Evolutionary conservation across 1,284 basidiomycete species (phyloP).

Genomic region (Rhizopogon hawkerae): DNA sequence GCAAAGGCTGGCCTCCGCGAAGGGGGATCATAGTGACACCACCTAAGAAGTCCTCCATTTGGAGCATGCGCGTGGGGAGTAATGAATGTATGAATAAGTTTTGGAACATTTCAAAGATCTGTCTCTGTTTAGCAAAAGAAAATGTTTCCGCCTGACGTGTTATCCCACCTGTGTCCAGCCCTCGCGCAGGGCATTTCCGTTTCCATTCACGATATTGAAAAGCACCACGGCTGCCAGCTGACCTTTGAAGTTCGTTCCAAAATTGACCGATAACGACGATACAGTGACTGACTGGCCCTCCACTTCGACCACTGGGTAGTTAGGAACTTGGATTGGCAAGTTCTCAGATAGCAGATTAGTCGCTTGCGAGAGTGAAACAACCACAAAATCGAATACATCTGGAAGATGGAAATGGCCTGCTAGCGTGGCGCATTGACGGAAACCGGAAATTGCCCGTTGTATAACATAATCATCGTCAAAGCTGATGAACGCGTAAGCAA

Average conservation of each 20-base stretch:
- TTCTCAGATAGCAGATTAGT: slow-evolving; percentile 75
- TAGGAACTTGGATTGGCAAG: slow-evolving; percentile 65
- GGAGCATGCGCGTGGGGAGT: slow-evolving; percentile 80
- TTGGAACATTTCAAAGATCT: slow-evolving; percentile 98
- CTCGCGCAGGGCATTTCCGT: slow-evolving; percentile 88
- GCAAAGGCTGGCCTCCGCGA: slow-evolving; percentile 63
- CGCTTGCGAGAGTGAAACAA: slow-evolving; percentile 84
- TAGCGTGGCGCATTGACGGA: slow-evolving; percentile 91
- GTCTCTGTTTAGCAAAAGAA: slow-evolving; percentile 2
- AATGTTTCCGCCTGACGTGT: background rate
- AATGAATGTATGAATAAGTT: slow-evolving; percentile 93
- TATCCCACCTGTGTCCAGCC: slow-evolving; percentile 80
- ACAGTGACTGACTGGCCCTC: slow-evolving; percentile 86
- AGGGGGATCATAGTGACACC: slow-evolving; percentile 85
- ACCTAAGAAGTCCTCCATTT: slow-evolving; percentile 95
- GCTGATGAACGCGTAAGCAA: slow-evolving; percentile 88
- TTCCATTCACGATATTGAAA: slow-evolving; percentile 97
- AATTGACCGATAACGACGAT: slow-evolving; percentile 86
- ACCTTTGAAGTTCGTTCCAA: slow-evolving; percentile 93
- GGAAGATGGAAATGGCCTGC: slow-evolving; percentile 85
- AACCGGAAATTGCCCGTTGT: slow-evolving; percentile 89
- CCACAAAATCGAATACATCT: slow-evolving; percentile 95
- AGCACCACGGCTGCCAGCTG: slow-evolving; percentile 96
- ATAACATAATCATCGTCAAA: slow-evolving; percentile 97
- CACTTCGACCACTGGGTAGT: slow-evolving; percentile 88